Evolutionary conservation across 2,329 filamentous ascomycete genomes (phyloP), one percentile per base, ranked within the genome.

Genomic region (Sporothrix schenckii): DNA sequence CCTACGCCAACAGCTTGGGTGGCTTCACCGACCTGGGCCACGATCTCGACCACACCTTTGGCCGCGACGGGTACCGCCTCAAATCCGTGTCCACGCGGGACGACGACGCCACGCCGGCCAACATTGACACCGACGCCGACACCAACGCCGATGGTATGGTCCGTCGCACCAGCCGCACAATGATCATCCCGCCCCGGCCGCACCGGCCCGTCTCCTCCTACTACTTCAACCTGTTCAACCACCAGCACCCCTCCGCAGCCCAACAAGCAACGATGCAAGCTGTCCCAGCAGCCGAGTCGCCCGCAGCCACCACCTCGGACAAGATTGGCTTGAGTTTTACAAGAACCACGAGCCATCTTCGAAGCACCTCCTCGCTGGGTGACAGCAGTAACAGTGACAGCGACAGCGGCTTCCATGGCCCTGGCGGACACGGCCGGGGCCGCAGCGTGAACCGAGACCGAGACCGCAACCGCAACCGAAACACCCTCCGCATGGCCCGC

Each of bases 181-280:
- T 50, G 58, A 24, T 63, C 58, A 63, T 63, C 41, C 58, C 58
- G 9, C 58, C 58, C n/a, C 58, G 39, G 4, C 41, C 41, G 13
- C 39, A 39, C 14, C 39, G 21, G 21, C n/a, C 39, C 21, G 24
- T 16, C 39, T 56, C 58, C 34, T 34, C 34, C 34, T 34, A 34
- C 7, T 70, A 60, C 52, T 66, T 50, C 60, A 56, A 70, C 60
- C 50, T n/a, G 14, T 70, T 70, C 21, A 47, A 53, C 34, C 58
- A 47, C 34, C 68, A 69, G n/a, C 49, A 49, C 49, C 68, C 65
- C 16, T 9, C 34, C 30, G 4, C 30, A 5, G 34, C 68, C 60
- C 2, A 16, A 7, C 39, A 24, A 39, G 9, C 63, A 66, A 11
- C 47, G 24, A 19, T 41, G 10, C 9, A 53, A 30, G 27, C 50